A percentile compares a stretch with the other conserved stretches of the same genome.
These are phyloP conservation scores for Breviolum minutum DNA, from an alignment of 73 alveolate genomes.

Conservation along the genomic window DNA sequence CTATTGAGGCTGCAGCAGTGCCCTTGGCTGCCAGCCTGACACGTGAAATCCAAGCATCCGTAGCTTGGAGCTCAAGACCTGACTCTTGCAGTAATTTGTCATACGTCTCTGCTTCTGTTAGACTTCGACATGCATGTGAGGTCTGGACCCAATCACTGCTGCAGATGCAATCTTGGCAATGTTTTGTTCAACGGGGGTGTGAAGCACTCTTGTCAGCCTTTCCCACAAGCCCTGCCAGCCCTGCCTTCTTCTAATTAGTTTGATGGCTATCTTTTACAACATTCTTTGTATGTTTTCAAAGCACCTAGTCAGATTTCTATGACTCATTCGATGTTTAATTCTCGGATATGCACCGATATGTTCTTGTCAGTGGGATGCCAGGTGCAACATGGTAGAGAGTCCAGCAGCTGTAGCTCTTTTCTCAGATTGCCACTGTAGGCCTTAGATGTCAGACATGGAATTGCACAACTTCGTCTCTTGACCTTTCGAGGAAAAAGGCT, in stretches of 20 bases:
- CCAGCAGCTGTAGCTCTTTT: slow-evolving; percentile 29
- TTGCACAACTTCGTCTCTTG: background rate
- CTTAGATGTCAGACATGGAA: too few relatives aligned
- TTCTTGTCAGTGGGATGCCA: background rate
- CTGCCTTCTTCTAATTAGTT: too few relatives aligned
- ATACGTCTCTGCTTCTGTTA: background rate
- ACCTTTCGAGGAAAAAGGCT: slow-evolving; percentile 69
- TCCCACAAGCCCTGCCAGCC: too few relatives aligned
- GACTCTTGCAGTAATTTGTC: too few relatives aligned
- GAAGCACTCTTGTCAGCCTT: too few relatives aligned
- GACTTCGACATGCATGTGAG: background rate
- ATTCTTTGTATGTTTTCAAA: too few relatives aligned
- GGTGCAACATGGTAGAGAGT: slow-evolving; percentile 87
- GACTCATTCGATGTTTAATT: too few relatives aligned
- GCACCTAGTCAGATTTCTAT: too few relatives aligned
- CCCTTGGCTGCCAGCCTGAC: slow-evolving; percentile 94
- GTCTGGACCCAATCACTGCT: slow-evolving; percentile 85
- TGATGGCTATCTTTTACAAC: too few relatives aligned
- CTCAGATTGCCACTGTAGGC: background rate
- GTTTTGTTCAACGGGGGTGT: background rate
- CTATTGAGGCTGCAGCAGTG: slow-evolving; percentile 43
- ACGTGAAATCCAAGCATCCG: slow-evolving; percentile 93
- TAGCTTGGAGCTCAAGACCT: background rate
- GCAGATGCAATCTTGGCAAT: slow-evolving; percentile 30
- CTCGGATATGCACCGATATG: background rate